A percentile compares a stretch with the other conserved stretches of the same genome.
These are phyloP conservation scores for Coemansia sp. DNA, from an alignment of 192 early-diverging fungal genomes.

Conservation along the genomic window DNA sequence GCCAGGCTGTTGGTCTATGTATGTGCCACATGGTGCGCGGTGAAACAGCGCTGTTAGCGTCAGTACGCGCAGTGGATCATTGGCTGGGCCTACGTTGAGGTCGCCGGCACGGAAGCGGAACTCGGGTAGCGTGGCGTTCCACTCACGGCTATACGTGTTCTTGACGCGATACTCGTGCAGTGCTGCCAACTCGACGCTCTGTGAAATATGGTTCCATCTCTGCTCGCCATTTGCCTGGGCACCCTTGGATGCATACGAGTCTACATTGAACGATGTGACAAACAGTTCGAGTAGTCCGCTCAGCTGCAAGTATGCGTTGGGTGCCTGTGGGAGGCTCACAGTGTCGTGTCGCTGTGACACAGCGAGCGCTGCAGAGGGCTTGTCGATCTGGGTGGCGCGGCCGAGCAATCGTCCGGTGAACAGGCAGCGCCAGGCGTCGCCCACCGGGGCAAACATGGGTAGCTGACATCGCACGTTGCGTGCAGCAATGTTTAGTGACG, in stretches of 20 bases:
- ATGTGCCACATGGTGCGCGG: slow-evolving; percentile 27
- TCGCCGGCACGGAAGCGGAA: slow-evolving; percentile 37
- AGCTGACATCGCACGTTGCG: slow-evolving; percentile 64
- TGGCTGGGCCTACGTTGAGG: slow-evolving; percentile 43
- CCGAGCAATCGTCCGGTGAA: slow-evolving; percentile 30
- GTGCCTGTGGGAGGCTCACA: slow-evolving; percentile 25
- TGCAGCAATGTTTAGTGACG: slow-evolving; percentile 65
- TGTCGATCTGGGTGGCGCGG: neutral
- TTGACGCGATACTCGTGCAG: slow-evolving; percentile 41
- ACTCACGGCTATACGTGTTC: slow-evolving; percentile 42
- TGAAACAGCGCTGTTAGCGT: slow-evolving; percentile 32
- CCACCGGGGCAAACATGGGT: slow-evolving; percentile 58
- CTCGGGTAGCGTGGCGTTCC: slow-evolving; percentile 26
- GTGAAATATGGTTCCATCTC: slow-evolving; percentile 23
- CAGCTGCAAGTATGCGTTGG: slow-evolving; percentile 36
- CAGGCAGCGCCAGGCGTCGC: slow-evolving; percentile 44
- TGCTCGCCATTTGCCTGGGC: neutral
- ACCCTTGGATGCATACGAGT: slow-evolving; percentile 1
- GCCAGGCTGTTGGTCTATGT: slow-evolving; percentile 23
- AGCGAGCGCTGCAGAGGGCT: neutral
- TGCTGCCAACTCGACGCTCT: slow-evolving; percentile 16
- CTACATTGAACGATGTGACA: slow-evolving; percentile 22
- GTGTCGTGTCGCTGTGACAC: slow-evolving; percentile 19
- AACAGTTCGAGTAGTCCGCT: slow-evolving; percentile 45
- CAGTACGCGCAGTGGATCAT: slow-evolving; percentile 40